These are phyloP conservation scores for Closterium sp. DNA, from an alignment of 139 green algal species.

Conservation along the genomic window DNA sequence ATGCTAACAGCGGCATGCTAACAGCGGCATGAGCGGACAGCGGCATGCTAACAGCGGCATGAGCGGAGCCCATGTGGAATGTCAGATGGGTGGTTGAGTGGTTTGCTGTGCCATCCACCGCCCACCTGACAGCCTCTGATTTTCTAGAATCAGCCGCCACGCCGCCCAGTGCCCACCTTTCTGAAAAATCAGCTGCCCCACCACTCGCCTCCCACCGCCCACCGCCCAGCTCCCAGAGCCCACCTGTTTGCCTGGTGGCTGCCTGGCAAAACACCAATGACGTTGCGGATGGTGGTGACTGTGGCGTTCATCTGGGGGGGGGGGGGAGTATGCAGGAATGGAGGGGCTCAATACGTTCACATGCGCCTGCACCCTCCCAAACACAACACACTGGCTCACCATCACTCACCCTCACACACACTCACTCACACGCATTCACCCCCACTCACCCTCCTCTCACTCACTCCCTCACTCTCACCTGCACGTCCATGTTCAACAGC, in stretches of 20 bases:
- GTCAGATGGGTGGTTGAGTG: background rate
- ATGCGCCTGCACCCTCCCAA: too few species aligned
- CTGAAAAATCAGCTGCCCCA: background rate
- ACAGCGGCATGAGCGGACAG: background rate
- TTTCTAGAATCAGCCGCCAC: too few species aligned
- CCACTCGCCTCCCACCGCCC: too few species aligned
- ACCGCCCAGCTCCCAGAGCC: background rate
- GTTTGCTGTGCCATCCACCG: too few species aligned
- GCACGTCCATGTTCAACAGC: background rate
- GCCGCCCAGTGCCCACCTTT: too few species aligned
- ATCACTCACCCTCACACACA: too few species aligned
- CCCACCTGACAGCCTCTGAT: too few species aligned
- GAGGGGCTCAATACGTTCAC: too few species aligned
- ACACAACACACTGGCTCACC: too few species aligned
- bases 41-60: background rate
- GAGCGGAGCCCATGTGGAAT: background rate
- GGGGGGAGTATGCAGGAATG: background rate
- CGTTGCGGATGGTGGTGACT: constrained; percentile 28
- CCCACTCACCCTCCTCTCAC: background rate
- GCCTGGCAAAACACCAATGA: constrained; percentile 11
- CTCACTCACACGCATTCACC: too few species aligned
- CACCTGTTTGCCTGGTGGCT: constrained; percentile 28
- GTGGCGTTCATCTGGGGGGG: constrained; percentile 10
- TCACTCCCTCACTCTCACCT: background rate
- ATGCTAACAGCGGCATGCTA: background rate